These are phyloP conservation scores for Takakia lepidozioides DNA, from an alignment of 225 moss, liverwort and hornwort species.

Conservation along the genomic window DNA sequence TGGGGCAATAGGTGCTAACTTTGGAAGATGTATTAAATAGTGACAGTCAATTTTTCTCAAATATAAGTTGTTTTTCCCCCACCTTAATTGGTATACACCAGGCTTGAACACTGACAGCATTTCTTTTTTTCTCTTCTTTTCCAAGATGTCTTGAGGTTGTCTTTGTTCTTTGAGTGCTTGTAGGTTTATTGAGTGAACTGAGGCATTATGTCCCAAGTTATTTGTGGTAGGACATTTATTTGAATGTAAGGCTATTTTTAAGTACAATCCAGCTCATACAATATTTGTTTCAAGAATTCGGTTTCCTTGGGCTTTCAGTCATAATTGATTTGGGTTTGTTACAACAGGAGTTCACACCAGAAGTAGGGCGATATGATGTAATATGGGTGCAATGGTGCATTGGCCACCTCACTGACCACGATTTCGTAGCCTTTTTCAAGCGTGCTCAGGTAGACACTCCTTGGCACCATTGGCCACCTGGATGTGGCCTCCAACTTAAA, in stretches of 20 bases:
- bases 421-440: conserved; percentile 67
- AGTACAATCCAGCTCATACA: no score
- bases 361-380: conserved; percentile 72
- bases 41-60: no score
- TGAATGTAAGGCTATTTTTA: background rate
- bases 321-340: no score
- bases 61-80: no score
- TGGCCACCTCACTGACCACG: conserved; percentile 88
- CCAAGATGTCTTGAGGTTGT: background rate
- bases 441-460: conserved; percentile 92
- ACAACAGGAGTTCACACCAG: conserved; percentile 87
- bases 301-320: no score
- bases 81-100: background rate
- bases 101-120: background rate
- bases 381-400: conserved; percentile 99
- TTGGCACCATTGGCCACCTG: background rate
- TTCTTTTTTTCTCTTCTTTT: background rate
- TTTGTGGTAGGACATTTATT: no score
- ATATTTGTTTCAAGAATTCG: background rate
- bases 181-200: no score
- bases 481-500: background rate
- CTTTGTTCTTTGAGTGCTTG: background rate
- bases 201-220: no score
- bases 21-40: no score
- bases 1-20: no score